Evolutionary conservation across 2,329 filamentous ascomycete genomes (phyloP), one percentile per base, ranked within the genome.

Genomic region (Pyrenochaeta sp.): DNA sequence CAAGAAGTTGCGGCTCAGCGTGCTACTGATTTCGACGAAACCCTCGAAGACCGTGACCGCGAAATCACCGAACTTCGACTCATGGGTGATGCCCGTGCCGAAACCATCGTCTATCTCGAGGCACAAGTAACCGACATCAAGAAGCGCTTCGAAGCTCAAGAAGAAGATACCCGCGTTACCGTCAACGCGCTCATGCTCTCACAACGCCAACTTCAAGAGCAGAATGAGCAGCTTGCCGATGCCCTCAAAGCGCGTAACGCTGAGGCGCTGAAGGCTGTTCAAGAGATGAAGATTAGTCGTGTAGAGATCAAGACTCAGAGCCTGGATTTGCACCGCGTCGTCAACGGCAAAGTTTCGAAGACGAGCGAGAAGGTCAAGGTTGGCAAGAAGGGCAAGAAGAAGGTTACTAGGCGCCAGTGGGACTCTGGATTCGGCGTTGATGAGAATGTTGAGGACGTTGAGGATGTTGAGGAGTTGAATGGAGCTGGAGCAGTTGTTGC

Each of bases 31-130:
- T 58, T 68, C 39, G 58, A 61, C 7, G 47, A 54, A 10, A 39
- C 48, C 6, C 39, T 72, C 18, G 43, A 48, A 11, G 61, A 67
- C 26, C 66, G 62, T 51, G 50, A 51, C 14, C 31, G 40, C 20
- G 60, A 71, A 40, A 62, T 72, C 15, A 59, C 68, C 23, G 67
- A 68, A 10, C 67, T 69, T n/a, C 60, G 57, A 7, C 30, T 68
- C 9, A 40, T 72, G 6, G 67, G 67, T 17, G 65, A 67, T 13
- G 58, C 63, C 9, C 67, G 67, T 11, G 59, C 55, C 1, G 63
- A 63, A 19, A 60, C 56, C 35, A 67, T 76, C 26, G 53, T 55
- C 3, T 51, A 48, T 3, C 55, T 74, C 10, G 53, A 66, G 13
- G 51, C 55, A 6, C 58, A 67, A 23, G 55, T 72, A 21, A 58